phyloP scores from a whole-genome alignment of 352 stramenopile genomes.

The Phytophthora pinifolia region DNA sequence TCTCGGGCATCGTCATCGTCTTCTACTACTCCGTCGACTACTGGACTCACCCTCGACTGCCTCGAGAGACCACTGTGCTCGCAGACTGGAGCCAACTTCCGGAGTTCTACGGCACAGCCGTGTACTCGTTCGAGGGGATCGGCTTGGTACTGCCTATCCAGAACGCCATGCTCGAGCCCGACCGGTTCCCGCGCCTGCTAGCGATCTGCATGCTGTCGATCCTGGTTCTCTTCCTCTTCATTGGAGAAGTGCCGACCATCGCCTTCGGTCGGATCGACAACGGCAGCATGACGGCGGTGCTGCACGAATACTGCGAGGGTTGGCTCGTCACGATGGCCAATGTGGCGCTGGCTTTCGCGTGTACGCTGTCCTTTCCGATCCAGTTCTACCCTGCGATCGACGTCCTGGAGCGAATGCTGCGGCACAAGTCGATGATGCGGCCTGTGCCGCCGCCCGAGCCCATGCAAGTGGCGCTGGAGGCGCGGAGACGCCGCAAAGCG shows the following conservation, averaged over 20 bases:
- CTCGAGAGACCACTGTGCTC: conserved; percentile 18
- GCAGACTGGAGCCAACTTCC: conserved; percentile 47
- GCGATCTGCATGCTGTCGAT: conserved; percentile 63
- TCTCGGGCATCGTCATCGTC: conserved; percentile 72
- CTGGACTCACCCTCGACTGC: conserved; percentile 35
- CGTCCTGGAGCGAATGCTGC: conserved; percentile 63
- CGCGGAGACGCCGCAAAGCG: conserved; percentile 31
- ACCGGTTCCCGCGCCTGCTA: conserved; percentile 59
- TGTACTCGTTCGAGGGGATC: conserved; percentile 85
- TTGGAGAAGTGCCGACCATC: conserved; percentile 67
- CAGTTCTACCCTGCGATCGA: conserved; percentile 82
- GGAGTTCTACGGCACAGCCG: conserved; percentile 77
- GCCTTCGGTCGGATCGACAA: conserved; percentile 72
- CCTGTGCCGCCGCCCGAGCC: conserved; percentile 33
- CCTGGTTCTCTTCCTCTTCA: conserved; percentile 74
- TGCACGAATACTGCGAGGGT: conserved; percentile 70
- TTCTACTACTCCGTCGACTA: conserved; percentile 83
- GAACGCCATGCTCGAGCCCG: conserved; percentile 69
- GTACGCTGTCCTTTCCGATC: conserved; percentile 77
- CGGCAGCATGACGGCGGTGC: conserved; percentile 77
- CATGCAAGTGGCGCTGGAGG: conserved; percentile 20
- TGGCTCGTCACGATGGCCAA: conserved; percentile 73
- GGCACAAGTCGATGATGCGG: conserved; percentile 45
- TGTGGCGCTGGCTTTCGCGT: conserved; percentile 68
- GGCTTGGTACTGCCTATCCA: conserved; percentile 76